Conservation (phyloP, 2,329 filamentous ascomycete genomes). For the Ramularia endophylla region DNA sequence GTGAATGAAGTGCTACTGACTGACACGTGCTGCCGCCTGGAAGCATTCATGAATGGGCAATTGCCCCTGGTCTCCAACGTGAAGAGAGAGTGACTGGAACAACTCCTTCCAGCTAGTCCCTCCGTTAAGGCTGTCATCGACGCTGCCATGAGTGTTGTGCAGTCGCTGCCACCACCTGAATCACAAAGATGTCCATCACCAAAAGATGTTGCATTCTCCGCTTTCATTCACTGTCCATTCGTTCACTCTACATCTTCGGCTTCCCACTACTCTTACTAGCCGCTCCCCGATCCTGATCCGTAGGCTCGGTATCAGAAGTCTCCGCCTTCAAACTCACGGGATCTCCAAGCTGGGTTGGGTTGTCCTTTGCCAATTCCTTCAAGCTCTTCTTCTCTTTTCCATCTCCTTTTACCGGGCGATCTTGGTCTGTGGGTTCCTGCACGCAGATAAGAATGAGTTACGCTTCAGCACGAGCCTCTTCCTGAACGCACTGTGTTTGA, state of each 20-base stretch:
- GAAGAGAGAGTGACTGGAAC: no score
- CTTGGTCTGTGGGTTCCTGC: constrained; percentile 14
- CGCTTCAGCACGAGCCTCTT: neutral
- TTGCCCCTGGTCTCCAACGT: no score
- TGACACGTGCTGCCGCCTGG: neutral
- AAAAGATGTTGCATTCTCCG: no score
- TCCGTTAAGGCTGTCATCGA: no score
- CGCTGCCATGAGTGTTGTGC: no score
- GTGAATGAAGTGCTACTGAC: no score
- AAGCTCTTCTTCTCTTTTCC: constrained; percentile 11
- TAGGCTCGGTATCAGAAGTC: constrained; percentile 30
- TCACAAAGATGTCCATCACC: no score
- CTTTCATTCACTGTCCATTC: no score
- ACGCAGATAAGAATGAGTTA: neutral
- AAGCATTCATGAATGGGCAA: no score
- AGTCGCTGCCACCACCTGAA: no score
- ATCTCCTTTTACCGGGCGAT: constrained; percentile 9
- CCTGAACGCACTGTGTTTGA: constrained; percentile 18
- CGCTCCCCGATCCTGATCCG: constrained; percentile 29
- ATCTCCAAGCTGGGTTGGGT: constrained; percentile 31
- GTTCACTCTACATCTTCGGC: constrained; percentile 25
- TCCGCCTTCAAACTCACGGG: constrained; percentile 33
- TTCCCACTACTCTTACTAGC: constrained; percentile 23
- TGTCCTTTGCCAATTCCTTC: constrained; percentile 23
- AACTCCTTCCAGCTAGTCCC: no score